Conservation (phyloP, 106 monocot species). For the Acanthochlamys bracteata region DNA sequence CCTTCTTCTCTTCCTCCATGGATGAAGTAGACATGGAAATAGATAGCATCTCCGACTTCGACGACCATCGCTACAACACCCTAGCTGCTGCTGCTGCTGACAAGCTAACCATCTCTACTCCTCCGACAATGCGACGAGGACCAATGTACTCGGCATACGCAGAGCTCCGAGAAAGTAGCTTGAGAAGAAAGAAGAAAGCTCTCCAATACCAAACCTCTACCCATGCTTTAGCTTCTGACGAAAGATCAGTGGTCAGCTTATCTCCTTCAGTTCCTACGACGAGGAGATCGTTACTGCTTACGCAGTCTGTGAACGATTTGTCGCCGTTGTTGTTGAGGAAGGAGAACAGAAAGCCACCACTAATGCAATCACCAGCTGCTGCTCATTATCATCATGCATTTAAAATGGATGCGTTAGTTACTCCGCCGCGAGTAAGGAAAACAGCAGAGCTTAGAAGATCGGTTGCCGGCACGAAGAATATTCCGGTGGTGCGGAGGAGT, state of each 20-base stretch:
- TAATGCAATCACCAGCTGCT: not conserved
- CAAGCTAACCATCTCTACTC: not conserved
- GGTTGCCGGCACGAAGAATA: not conserved
- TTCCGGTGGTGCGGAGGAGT: not conserved
- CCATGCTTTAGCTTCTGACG: not conserved
- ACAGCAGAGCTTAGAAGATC: not conserved
- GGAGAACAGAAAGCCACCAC: constrained; percentile 2
- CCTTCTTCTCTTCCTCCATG: too few species aligned
- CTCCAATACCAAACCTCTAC: not conserved
- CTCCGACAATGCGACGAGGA: not conserved
- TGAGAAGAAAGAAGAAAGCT: not conserved
- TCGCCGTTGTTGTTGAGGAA: not conserved
- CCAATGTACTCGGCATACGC: constrained; percentile 1
- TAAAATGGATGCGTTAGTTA: not conserved
- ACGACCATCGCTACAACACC: too few species aligned
- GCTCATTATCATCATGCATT: too few species aligned
- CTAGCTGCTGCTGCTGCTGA: too few species aligned
- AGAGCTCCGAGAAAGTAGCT: not conserved
- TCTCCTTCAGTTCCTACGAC: not conserved
- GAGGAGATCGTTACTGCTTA: not conserved
- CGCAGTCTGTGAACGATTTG: not conserved
- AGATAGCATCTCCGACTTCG: not conserved
- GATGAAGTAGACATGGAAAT: too few species aligned
- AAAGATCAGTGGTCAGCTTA: too few species aligned
- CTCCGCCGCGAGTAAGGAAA: not conserved